These are phyloP conservation scores for Oidium heveae DNA, from an alignment of 2,329 filamentous ascomycete genomes.

Conservation along the genomic window DNA sequence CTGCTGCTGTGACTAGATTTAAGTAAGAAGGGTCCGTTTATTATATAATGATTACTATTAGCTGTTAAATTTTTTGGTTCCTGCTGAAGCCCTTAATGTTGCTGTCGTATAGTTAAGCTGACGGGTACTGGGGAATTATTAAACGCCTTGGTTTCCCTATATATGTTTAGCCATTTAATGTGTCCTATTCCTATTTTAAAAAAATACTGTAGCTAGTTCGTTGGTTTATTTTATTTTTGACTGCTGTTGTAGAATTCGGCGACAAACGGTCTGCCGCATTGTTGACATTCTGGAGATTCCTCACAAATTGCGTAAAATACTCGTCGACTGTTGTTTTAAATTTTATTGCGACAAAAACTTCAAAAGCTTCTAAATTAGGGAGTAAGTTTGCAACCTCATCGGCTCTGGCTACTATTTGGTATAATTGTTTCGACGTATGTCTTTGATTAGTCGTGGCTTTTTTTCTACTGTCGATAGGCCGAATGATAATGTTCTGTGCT, in stretches of 20 bases:
- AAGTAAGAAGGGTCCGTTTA: background rate
- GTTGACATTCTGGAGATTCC: background rate
- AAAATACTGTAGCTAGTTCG: background rate
- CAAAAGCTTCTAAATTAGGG: background rate
- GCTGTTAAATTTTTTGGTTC: background rate
- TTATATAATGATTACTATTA: background rate
- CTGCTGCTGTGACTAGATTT: background rate
- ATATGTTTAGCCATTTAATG: background rate
- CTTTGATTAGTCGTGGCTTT: background rate
- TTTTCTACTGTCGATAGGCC: background rate
- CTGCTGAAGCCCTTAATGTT: background rate
- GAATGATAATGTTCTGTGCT: too few species aligned
- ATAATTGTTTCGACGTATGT: background rate
- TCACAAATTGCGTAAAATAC: background rate
- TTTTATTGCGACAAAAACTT: background rate
- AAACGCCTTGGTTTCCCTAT: background rate
- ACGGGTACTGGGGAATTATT: background rate
- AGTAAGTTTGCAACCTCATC: background rate
- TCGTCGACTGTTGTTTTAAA: background rate
- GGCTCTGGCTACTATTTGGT: background rate
- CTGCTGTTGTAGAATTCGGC: background rate
- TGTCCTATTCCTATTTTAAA: background rate
- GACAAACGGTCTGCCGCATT: background rate
- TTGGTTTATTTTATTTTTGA: background rate
- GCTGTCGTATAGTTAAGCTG: background rate